phyloP scores from a whole-genome alignment of 2,329 filamentous ascomycete species.

The Aspergillus flavus region DNA sequence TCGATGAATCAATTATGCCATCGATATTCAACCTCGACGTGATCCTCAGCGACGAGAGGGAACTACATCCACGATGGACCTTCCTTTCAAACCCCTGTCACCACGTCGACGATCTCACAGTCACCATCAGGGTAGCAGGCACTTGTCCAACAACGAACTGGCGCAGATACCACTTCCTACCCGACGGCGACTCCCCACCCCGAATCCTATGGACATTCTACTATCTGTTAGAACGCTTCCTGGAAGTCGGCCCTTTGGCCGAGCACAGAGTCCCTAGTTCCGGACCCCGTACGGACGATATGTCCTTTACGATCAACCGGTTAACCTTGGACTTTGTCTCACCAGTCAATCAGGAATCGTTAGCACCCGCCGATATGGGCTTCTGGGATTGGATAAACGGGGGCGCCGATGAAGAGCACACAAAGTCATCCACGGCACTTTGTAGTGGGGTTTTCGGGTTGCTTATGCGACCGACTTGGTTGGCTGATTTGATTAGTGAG shows the following conservation, averaged over 20 bases:
- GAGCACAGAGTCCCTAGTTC: background rate
- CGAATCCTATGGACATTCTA: conserved; percentile 3
- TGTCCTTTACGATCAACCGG: background rate
- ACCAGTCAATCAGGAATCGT: background rate
- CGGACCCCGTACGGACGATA: background rate
- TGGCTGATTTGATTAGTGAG: background rate
- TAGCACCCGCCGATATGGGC: background rate
- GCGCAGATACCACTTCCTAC: background rate
- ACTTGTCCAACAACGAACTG: background rate
- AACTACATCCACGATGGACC: conserved; percentile 4
- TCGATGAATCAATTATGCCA: background rate
- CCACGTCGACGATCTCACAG: background rate
- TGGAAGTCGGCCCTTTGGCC: conserved; percentile 3
- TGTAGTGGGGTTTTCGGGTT: background rate
- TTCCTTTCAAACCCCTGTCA: background rate
- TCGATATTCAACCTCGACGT: background rate
- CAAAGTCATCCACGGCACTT: background rate
- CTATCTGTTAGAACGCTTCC: conserved; percentile 2
- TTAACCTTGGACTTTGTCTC: conserved; percentile 5
- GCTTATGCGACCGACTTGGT: conserved; percentile 5
- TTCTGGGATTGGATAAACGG: background rate
- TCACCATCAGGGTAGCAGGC: background rate
- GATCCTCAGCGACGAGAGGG: background rate
- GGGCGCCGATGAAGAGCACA: background rate
- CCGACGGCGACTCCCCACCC: background rate